Conservation (phyloP, 352 stramenopile species). For the Blastocystis hominis region DNA sequence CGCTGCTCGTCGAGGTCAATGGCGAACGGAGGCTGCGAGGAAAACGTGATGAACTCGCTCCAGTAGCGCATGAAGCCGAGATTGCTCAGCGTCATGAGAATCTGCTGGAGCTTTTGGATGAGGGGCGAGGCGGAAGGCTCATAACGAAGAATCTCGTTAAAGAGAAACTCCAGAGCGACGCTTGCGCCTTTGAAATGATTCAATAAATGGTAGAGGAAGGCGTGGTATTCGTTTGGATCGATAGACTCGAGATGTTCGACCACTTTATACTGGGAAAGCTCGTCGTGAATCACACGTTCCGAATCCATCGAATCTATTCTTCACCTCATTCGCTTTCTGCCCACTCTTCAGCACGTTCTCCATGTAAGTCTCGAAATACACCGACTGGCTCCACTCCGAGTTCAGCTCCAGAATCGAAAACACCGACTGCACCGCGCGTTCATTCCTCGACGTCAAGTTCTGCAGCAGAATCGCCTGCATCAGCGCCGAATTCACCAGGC, state of each 20-base stretch:
- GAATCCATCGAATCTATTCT: background rate
- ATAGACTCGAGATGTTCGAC: background rate
- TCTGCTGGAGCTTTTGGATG: background rate
- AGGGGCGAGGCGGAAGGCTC: background rate
- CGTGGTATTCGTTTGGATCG: background rate
- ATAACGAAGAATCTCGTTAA: background rate
- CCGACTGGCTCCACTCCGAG: background rate
- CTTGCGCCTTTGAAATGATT: too few relatives aligned
- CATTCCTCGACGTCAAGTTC: background rate
- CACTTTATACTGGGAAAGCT: background rate
- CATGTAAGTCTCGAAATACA: background rate
- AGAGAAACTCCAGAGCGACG: background rate
- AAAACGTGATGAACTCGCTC: background rate
- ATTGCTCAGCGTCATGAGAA: background rate
- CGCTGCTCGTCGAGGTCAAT: background rate
- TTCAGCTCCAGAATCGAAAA: background rate
- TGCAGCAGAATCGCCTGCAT: background rate
- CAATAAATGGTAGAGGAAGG: background rate
- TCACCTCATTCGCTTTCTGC: background rate
- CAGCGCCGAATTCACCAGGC: background rate
- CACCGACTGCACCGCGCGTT: background rate
- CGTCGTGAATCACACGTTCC: background rate
- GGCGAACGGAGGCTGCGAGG: background rate
- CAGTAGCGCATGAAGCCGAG: background rate
- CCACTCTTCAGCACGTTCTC: background rate